Evolutionary conservation across 352 stramenopile genomes (phyloP).

Genomic region (Pythium volutum): DNA sequence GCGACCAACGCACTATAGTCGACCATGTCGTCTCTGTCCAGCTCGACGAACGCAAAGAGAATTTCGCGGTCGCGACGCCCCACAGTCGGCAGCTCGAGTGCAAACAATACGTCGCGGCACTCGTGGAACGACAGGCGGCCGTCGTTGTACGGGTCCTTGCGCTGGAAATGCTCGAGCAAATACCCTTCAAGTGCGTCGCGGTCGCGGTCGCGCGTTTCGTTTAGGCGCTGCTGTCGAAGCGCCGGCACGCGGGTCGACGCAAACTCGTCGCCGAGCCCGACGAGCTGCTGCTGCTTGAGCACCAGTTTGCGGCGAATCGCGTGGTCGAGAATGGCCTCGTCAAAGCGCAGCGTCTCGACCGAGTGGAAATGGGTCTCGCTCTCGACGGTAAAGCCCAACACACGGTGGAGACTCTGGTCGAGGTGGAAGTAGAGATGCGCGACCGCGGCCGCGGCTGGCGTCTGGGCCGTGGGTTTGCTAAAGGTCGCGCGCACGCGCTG

Average conservation of each 20-base stretch:
- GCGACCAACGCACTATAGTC: constrained; percentile 47
- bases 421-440: constrained; percentile 61
- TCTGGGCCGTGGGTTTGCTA: constrained; percentile 48
- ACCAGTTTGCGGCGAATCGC: constrained; percentile 58
- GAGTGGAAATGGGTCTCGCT: constrained; percentile 60
- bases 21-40: constrained; percentile 58
- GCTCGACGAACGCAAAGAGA: constrained; percentile 46
- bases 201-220: constrained; percentile 35
- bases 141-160: constrained; percentile 64
- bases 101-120: constrained; percentile 37
- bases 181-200: constrained; percentile 53
- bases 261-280: constrained; percentile 63
- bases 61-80: constrained; percentile 39
- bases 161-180: constrained; percentile 58
- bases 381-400: constrained; percentile 59
- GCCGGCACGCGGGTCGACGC: constrained; percentile 47
- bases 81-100: constrained; percentile 33
- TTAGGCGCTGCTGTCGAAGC: constrained; percentile 33
- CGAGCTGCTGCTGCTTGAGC: constrained; percentile 35
- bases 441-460: constrained; percentile 40
- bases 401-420: constrained; percentile 33
- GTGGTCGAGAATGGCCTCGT: constrained; percentile 52
- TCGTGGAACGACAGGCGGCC: constrained; percentile 46
- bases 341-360: constrained; percentile 39
- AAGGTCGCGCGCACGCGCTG: constrained; percentile 55